phyloP scores from a whole-genome alignment of 345 rosid species.

The Salix viminalis region DNA sequence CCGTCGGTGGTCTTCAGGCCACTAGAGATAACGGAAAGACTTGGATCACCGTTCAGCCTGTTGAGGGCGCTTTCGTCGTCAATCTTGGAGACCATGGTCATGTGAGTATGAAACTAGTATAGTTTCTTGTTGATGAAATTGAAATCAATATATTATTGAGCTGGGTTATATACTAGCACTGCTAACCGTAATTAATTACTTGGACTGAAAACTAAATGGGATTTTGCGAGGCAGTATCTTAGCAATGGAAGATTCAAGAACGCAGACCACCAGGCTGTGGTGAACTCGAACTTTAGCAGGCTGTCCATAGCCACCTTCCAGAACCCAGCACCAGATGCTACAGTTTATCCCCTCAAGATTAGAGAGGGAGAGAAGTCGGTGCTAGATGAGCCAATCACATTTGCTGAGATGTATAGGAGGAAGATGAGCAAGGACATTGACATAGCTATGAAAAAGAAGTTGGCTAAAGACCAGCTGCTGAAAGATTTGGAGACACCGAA shows the following conservation, averaged over 20 bases:
- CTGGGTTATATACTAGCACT: no score
- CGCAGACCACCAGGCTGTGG: constrained; percentile 36
- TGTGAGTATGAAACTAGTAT: constrained; percentile 39
- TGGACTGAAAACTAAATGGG: not conserved
- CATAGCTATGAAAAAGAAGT: no score
- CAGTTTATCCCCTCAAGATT: constrained; percentile 26
- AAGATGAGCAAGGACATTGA: no score
- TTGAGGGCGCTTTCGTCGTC: constrained; percentile 89
- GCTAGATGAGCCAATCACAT: constrained; percentile 24
- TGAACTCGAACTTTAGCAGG: constrained; percentile 28
- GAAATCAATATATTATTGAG: not conserved
- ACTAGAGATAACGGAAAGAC: constrained; percentile 72
- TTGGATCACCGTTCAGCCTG: constrained; percentile 96
- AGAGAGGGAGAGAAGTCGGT: constrained; percentile 23
- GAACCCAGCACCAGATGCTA: constrained; percentile 32
- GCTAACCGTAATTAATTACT: not conserved
- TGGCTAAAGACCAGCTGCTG: no score
- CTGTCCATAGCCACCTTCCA: constrained; percentile 33
- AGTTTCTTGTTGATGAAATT: not conserved
- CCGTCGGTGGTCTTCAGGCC: constrained; percentile 92
- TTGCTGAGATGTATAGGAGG: constrained; percentile 7
- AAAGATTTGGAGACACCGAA: no score
- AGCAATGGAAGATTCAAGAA: constrained; percentile 36
- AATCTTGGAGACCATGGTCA: constrained; percentile 96
- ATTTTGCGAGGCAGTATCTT: constrained; percentile 16